Evolutionary conservation across 1,284 basidiomycete species (phyloP).

Genomic region (Inonotus hispidus): DNA sequence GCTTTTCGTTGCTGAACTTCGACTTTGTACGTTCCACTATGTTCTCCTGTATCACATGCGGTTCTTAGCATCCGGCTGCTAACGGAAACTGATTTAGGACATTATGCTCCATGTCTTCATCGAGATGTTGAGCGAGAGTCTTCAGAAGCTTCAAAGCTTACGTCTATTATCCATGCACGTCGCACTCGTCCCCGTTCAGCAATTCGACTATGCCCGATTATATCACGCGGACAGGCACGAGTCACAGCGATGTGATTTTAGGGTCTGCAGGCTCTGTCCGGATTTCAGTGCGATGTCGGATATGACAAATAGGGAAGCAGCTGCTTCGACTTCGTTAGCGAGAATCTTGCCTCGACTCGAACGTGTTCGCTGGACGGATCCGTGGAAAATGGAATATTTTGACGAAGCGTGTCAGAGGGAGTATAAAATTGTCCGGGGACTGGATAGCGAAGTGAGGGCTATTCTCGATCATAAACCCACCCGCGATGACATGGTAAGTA

Average conservation of each 20-base stretch:
- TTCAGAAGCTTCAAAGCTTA: not conserved
- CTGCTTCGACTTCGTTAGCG: not conserved
- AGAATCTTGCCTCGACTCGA: not conserved
- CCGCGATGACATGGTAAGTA: not conserved
- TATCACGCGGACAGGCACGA: not conserved
- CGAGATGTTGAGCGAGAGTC: not conserved
- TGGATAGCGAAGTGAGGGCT: not conserved
- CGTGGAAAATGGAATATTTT: not conserved
- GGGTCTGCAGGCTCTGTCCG: not conserved
- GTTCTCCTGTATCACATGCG: not conserved
- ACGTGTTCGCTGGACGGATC: slow-evolving; percentile 5
- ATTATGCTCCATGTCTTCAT: not conserved
- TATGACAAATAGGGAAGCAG: not conserved
- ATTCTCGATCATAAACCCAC: not conserved
- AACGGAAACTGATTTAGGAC: not conserved
- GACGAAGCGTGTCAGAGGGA: slow-evolving; percentile 9
- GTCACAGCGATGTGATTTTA: not conserved
- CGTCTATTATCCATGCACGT: not conserved
- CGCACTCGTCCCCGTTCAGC: not conserved
- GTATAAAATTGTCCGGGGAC: not conserved
- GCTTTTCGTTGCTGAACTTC: not conserved
- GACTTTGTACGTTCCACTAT: not conserved
- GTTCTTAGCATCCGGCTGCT: not conserved
- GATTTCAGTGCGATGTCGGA: not conserved
- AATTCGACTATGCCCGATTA: not conserved